Base-by-base conservation (phyloP, 192 early-diverging fungal species). In the Coemansia reversa region DNA sequence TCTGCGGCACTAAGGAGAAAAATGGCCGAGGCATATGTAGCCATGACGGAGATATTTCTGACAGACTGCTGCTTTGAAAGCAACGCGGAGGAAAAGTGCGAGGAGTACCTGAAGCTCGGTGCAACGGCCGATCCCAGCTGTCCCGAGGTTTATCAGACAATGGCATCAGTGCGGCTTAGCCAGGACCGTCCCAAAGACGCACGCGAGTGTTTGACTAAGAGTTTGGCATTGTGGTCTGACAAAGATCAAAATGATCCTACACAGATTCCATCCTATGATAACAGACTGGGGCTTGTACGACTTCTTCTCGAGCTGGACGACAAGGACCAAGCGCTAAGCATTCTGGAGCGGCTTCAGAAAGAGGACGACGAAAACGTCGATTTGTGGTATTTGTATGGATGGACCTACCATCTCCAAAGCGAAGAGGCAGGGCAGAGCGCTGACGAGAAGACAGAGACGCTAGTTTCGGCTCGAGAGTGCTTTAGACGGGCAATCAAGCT, bases 11-110 rank as follows among this genome's bases (percentile, higher is more conserved):
- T 93, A 3, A 69, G 66, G 19, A 67, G 79, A 25, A 94, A 95
- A 67, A 88, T 93, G 59, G 86, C 93, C 0, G 84, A 85, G 48
- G 95, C 94, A 12, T 84, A 95, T 22, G 95, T 93, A 75, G 91
- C 94, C 35, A 94, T 99, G 87, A 87, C 92, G 3, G 97, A 99
- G 70, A 94, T 98, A 20, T 99, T 94, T 74, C 86, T 99, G 78
- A 98, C 97, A 0, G 97, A 99, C 70, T 95, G 92, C 75, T 99
- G 97, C 70, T 96, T 95, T 75, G 92, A 94, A 54, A 85, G 86
- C 7, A 86, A 94, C 20, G 97, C 97, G 5, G 97, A 97, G 78
- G 76, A 86, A 58, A 85, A 84, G 42, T 96, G 94, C 69, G 91
- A 93, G 60, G 65, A 84, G 52, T 91, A 84, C 65, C 72, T 94